Base-by-base conservation (phyloP, 177 flowering plant genomes). In the Vitis hybrid region DNA sequence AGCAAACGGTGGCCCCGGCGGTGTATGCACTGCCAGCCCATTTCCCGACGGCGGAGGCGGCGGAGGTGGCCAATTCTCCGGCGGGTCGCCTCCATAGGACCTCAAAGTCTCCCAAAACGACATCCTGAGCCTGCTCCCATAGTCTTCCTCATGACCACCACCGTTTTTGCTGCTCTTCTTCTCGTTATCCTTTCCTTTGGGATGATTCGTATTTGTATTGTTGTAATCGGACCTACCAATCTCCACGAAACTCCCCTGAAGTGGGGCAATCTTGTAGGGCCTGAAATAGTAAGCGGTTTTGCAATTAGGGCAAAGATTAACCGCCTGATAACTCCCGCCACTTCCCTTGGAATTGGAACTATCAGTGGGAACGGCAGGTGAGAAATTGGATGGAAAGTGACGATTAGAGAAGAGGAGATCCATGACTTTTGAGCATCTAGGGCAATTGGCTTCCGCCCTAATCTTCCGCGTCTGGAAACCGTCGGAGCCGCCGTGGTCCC, bases 281-380 rank as follows among this genome's bases (percentile, higher is more conserved):
- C 87, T 76, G 76, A 90, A 91, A 60, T 88, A 85, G 74, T 84
- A 93, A 10, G 93, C 92, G 13, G 94, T 80, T 63, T 85, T 91
- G 78, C 99, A 95, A 85, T 80, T 93, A 58, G 97, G 97, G 76
- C 99, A 95, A 11, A 93, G 76, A 79, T 88, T 91, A 30, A 89
- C 84, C 0, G 93, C 90, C 74, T 87, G 87, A 58, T 72, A 83
- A 54, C 68, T 11, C 63, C 72, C 3, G 67, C 67, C 2, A 51
- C 69, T 56, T 59, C 63, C 61, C 46, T 12, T 35, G 55, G 18
- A 48, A 48, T 5, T 17, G 68, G 2, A 21, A 15, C 4, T 49
- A 20, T 32, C 30, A 21, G n/a, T 20, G 21, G 18, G 35, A 69
- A 58, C 54, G 10, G 62, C 18, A 55, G 73, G 67, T 3, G 79